These are phyloP conservation scores for Ceratocystis destructans DNA, from an alignment of 2,329 filamentous ascomycete genomes.

Conservation along the genomic window DNA sequence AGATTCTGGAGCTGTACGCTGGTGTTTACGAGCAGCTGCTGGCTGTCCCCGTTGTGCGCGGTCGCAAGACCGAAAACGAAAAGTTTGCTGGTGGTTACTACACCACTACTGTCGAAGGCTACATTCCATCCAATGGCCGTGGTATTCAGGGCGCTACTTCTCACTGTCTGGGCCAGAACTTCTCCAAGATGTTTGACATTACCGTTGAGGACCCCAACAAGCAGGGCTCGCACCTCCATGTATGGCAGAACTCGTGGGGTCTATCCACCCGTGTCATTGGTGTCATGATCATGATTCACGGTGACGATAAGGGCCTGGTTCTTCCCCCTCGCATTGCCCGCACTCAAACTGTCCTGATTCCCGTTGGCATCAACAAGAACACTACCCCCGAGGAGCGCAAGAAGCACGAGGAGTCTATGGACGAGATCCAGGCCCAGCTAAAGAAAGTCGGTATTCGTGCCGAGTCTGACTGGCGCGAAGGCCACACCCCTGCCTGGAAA, in stretches of 20 bases:
- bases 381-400: constrained; percentile 65
- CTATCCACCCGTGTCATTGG: constrained; percentile 93
- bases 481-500: constrained; percentile 91
- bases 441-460: constrained; percentile 61
- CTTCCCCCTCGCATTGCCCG: constrained; percentile 83
- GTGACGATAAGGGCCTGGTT: constrained; percentile 88
- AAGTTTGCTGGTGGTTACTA: constrained; percentile 96
- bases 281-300: constrained; percentile 98
- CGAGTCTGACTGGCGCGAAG: constrained; percentile 73
- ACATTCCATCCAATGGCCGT: constrained; percentile 87
- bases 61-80: constrained; percentile 91
- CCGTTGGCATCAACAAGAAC: constrained; percentile 85
- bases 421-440: constrained; percentile 55
- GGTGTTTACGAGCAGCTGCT: constrained; percentile 86
- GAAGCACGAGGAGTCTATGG: constrained; percentile 61
- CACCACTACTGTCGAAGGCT: constrained; percentile 93
- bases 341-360: constrained; percentile 73
- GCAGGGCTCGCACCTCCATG: constrained; percentile 65
- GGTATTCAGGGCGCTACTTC: constrained; percentile 95
- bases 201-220: constrained; percentile 83
- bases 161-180: constrained; percentile 92
- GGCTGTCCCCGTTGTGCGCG: constrained; percentile 86
- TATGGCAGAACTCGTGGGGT: constrained; percentile 99
- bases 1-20: constrained; percentile 89
- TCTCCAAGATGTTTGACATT: constrained; percentile 98